A percentile compares a stretch with the other conserved stretches of the same genome.
Conservation (phyloP, 345 rosid genomes). For the Citrus medica region DNA sequence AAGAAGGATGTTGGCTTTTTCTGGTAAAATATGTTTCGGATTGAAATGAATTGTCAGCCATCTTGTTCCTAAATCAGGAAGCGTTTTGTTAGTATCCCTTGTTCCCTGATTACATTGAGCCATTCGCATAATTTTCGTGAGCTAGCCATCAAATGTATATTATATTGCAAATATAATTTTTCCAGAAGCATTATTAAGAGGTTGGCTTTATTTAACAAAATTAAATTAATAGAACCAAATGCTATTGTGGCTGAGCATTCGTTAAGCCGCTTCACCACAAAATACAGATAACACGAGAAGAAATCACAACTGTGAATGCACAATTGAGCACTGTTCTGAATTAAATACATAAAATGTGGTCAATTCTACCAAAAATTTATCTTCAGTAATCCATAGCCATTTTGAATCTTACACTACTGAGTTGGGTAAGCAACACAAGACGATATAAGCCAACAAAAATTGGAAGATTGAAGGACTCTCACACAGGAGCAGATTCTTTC, state of each 20-base stretch:
- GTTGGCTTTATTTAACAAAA: neutral
- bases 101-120: neutral
- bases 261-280: neutral
- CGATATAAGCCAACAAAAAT: neutral
- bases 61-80: neutral
- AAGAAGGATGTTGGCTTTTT: neutral
- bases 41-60: neutral
- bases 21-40: too few relatives aligned
- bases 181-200: neutral
- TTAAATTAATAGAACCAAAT: neutral
- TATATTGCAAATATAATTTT: too few relatives aligned
- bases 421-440: neutral
- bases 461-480: neutral
- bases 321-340: neutral
- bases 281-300: neutral
- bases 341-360: neutral
- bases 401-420: neutral
- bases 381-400: neutral
- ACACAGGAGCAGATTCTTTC: conserved; percentile 18
- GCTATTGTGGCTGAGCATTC: neutral
- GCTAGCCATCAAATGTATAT: neutral
- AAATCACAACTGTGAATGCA: neutral
- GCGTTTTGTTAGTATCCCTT: neutral
- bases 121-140: neutral
- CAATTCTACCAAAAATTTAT: conserved; percentile 1